Percentiles rank a stretch among this genome's conserved stretches.
Conservation (phyloP, 2,329 filamentous ascomycete species). For the Arthrobotrys sinensis region DNA sequence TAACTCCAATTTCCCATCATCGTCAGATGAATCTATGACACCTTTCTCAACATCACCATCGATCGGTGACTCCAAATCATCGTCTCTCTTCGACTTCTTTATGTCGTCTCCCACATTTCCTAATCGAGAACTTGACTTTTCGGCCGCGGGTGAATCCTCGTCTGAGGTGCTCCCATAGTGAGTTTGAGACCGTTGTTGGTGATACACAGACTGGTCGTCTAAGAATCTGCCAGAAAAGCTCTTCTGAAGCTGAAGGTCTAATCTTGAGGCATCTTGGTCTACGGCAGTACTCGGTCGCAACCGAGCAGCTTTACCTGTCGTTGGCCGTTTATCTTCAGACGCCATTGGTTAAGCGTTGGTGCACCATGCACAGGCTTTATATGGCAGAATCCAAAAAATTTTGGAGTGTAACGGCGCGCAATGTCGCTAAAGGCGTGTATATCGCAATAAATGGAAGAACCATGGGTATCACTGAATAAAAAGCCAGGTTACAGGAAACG, state of each 20-base stretch:
- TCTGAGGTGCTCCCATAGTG: constrained; percentile 52
- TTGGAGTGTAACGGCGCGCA: constrained; percentile 24
- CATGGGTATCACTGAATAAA: constrained; percentile 38
- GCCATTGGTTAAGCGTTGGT: constrained; percentile 35
- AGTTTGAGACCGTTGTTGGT: constrained; percentile 38
- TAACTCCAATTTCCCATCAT: constrained; percentile 38
- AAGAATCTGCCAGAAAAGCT: constrained; percentile 54
- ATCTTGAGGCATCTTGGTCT: constrained; percentile 39
- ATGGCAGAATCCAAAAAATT: not conserved
- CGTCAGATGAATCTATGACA: constrained; percentile 18
- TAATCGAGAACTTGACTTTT: constrained; percentile 32
- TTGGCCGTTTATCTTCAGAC: constrained; percentile 37
- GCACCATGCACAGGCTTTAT: constrained; percentile 8
- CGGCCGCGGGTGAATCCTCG: constrained; percentile 49
- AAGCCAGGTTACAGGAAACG: constrained; percentile 12
- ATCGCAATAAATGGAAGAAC: constrained; percentile 12
- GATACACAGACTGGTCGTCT: constrained; percentile 54
- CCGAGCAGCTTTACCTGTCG: constrained; percentile 17
- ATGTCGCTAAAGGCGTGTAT: constrained; percentile 29
- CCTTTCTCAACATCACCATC: constrained; percentile 35
- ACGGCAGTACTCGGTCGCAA: constrained; percentile 11
- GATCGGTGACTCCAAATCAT: constrained; percentile 13
- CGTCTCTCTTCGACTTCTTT: constrained; percentile 34
- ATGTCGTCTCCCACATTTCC: constrained; percentile 44
- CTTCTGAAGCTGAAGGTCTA: constrained; percentile 51